Evolutionary conservation across 257 asterid genomes (phyloP), one percentile per base, ranked within the genome.

Genomic region (Nicotiana sylvestris): DNA sequence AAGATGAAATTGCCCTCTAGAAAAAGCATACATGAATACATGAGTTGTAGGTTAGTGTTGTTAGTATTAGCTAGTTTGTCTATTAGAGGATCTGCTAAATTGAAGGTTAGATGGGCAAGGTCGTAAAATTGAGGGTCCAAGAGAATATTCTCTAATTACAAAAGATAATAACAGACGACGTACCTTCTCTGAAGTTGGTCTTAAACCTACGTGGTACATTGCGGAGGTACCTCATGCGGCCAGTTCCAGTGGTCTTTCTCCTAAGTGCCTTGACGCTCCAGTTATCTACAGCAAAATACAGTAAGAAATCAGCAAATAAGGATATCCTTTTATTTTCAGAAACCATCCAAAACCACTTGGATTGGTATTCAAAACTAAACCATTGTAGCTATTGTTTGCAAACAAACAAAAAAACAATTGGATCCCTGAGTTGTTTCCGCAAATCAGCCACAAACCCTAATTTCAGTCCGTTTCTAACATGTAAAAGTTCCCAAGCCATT

Each of bases 201-300:
- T 85, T 89, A 84, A 85, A 87, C 81, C 90, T 85, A 43, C 77
- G 80, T 30, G 90, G 68, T 9, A 84, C 88, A 43, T 87, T 62
- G 33, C 86, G 76, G 32, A 87, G 85, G 43, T 85, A 85, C 88
- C 88, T 87, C 90, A 87, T 85, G 3, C 86, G 87, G 46, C 90
- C 88, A 21, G 88, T 87, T 66, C 91, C 87, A 57, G 90, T 84
- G 53, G 91, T 87, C 85, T 85, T 89, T 74, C 92, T 82, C 43
- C 89, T 5, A 5, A 85, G 86, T 51, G 87, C 92, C 87, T 87
- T 85, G 16, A 89, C 86, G 35, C 92, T 89, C 89, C 86, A 87
- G 46, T 87, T 87, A 86, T 84, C 92, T 84, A 74, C 81, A 86
- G 37, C 29, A 18, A 58, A 33, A 13, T n/a, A 18, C 10, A 82